Evolutionary conservation across 345 rosid species (phyloP), one percentile per base, ranked within the genome.

Genomic region (Gossypium bickii): DNA sequence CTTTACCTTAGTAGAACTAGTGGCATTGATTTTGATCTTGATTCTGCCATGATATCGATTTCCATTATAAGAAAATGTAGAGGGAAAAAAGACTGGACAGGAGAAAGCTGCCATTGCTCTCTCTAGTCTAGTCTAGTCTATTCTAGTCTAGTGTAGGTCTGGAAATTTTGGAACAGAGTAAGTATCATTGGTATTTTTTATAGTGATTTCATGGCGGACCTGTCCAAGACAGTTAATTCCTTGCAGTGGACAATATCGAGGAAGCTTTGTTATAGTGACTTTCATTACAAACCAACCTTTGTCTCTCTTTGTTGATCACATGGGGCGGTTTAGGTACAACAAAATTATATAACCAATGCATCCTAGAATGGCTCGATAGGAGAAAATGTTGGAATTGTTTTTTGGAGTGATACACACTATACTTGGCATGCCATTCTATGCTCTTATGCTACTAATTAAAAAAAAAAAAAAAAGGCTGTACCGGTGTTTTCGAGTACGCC

Each of bases 21-120:
- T 48, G 9, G 45, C 70, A 60, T 49, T 73, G 15, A 43, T 48
- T 47, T 73, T 73, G 70, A 48, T 48, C 52, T 69, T 9, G 16
- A 69, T 45, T 69, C 34, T 57, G 62, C 47, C 18, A 1, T 17
- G 1, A 9, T 69, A 52, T 48, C 41, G 7, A 27, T 25, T 17
- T 12, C 47, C 25, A 5, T 29, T 25, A 68, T 4, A 9, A 49
- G 44, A 69, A 69, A 12, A 51, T 69, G 10, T 29, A 0, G 51
- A 52, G 25, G 59, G 45, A 10, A 27, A 52, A 2, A 24, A 51
- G 25, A 69, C 56, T 51, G 45, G 55, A 29, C 60, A 51, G 56
- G 73, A 69, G 60, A 51, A 69, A 51, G 73, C 15, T 57, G 62
- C 47, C 73, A 69, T 69, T 52, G 73, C 47, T 69, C 17, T 24